phyloP scores from a whole-genome alignment of 176 grass and related monocot genomes.

The Leersia perrieri region DNA sequence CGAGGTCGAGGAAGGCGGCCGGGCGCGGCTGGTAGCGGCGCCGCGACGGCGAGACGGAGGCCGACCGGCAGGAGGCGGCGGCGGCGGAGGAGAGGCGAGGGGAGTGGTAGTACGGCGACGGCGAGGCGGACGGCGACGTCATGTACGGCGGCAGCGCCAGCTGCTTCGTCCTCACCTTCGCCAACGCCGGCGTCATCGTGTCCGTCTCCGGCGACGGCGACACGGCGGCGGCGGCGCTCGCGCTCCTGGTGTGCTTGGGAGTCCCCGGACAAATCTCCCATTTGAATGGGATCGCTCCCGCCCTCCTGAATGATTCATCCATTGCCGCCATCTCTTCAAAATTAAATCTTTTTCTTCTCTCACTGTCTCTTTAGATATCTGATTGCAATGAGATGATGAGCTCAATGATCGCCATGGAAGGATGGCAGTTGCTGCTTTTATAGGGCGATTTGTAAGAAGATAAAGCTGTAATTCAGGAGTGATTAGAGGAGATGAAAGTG shows the following conservation, averaged over 20 bases:
- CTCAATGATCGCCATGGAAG: neutral
- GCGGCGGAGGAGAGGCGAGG: conserved; percentile 18
- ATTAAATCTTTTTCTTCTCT: neutral
- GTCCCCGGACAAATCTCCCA: conserved; percentile 85
- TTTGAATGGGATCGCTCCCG: conserved; percentile 76
- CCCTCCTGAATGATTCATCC: conserved; percentile 67
- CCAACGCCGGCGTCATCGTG: neutral
- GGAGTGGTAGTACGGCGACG: conserved; percentile 41
- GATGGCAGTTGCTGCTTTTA: neutral
- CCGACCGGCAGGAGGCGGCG: conserved; percentile 4
- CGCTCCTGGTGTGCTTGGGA: conserved; percentile 53
- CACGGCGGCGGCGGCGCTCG: neutral
- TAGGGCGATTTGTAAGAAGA: neutral
- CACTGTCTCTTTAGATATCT: neutral
- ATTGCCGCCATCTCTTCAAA: neutral
- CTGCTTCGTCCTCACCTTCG: conserved; percentile 33
- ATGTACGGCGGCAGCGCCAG: conserved; percentile 60
- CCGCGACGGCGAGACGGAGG: conserved; percentile 46
- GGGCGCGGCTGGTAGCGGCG: neutral
- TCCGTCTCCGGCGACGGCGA: neutral
- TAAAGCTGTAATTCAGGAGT: conserved; percentile 36
- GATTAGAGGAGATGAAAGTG: conserved; percentile 47
- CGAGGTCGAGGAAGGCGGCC: conserved; percentile 42
- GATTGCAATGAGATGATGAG: neutral
- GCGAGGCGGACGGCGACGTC: conserved; percentile 28